Conservation (phyloP, 2,329 filamentous ascomycete species). For the Ascochyta pisi region DNA sequence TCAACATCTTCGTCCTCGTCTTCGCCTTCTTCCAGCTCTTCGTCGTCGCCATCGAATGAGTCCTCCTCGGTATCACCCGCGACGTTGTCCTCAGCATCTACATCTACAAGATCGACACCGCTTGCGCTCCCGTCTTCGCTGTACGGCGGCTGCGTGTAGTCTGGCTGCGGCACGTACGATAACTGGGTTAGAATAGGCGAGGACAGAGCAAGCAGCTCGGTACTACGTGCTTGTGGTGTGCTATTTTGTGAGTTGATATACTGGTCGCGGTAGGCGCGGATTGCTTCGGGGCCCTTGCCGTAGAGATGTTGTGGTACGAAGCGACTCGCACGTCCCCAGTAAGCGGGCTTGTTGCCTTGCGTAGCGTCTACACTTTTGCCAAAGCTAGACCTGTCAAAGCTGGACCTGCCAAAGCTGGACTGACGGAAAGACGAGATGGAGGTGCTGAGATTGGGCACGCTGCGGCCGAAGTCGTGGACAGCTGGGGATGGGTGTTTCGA, state of each 20-base stretch:
- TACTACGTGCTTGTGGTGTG: conserved; percentile 21
- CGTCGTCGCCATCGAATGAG: conserved; percentile 17
- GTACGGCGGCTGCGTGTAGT: conserved; percentile 15
- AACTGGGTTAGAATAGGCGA: conserved; percentile 35
- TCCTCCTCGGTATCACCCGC: conserved; percentile 19
- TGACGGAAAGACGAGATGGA: conserved; percentile 20
- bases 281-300: conserved; percentile 41
- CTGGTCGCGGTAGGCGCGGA: conserved; percentile 35
- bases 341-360: conserved; percentile 34
- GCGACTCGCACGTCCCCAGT: conserved; percentile 40
- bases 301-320: conserved; percentile 48
- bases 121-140: conserved; percentile 20
- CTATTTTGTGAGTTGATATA: conserved; percentile 24
- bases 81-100: conserved; percentile 17
- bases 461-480: conserved; percentile 36
- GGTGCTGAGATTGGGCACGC: conserved; percentile 32
- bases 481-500: conserved; percentile 14
- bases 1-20: conserved; percentile 17
- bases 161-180: conserved; percentile 23
- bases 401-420: conserved; percentile 20
- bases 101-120: conserved; percentile 17
- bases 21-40: conserved; percentile 21
- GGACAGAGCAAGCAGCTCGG: conserved; percentile 29
- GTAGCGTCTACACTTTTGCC: conserved; percentile 19
- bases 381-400: conserved; percentile 18